A percentile compares a stretch with the other conserved stretches of the same genome.
Conservation (phyloP, 352 stramenopile genomes). For the Pythium periplocum region DNA sequence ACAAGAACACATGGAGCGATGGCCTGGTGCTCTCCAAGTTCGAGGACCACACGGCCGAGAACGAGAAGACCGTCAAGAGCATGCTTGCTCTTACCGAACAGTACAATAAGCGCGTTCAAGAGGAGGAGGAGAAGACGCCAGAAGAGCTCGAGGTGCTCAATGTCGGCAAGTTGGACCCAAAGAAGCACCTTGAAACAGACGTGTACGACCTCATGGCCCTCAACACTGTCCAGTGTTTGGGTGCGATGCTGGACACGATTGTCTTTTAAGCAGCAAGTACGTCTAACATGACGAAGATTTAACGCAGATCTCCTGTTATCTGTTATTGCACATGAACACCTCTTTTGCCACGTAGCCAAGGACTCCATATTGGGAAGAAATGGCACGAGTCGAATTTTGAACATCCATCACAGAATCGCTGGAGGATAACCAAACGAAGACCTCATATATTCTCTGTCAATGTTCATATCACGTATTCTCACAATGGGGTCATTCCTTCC, state of each 20-base stretch:
- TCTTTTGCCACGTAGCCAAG: no score
- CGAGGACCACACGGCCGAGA: slow-evolving; percentile 92
- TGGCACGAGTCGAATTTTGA: no score
- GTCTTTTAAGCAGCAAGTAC: slow-evolving; percentile 86
- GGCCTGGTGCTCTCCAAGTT: slow-evolving; percentile 94
- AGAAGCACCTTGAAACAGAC: slow-evolving; percentile 92
- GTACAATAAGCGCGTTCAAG: slow-evolving; percentile 95
- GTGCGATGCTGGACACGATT: slow-evolving; percentile 98
- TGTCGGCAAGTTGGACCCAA: slow-evolving; percentile 97
- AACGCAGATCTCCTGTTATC: no score
- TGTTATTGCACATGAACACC: no score
- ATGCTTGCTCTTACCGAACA: slow-evolving; percentile 96
- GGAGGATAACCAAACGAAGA: no score
- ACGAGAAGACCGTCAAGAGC: slow-evolving; percentile 90
- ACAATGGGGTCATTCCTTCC: no score
- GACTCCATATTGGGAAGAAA: no score
- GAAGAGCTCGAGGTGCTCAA: slow-evolving; percentile 97
- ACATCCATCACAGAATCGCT: no score
- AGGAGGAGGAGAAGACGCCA: slow-evolving; percentile 96
- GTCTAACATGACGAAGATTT: no score
- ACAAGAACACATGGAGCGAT: slow-evolving; percentile 97
- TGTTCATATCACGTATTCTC: no score
- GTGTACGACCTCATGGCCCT: slow-evolving; percentile 97
- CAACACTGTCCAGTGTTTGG: slow-evolving; percentile 98
- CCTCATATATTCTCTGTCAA: no score